Percentiles rank a stretch among this genome's conserved stretches.
Conservation (phyloP, 2,329 filamentous ascomycete species). For the Eutypella sp. region DNA sequence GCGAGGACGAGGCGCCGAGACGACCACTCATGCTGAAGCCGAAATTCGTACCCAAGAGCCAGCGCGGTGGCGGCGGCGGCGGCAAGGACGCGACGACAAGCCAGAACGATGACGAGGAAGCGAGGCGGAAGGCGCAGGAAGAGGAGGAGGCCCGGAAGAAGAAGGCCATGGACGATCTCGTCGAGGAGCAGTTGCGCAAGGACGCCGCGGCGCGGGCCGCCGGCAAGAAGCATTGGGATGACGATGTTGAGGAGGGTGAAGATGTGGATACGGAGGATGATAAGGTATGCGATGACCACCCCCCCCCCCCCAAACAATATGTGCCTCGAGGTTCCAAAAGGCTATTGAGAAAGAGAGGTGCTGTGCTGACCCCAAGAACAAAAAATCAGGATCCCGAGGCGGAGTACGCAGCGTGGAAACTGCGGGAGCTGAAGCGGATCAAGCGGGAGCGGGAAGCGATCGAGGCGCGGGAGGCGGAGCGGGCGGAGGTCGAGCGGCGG, state of each 20-base stretch:
- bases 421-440: conserved; percentile 84
- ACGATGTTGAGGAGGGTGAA: conserved; percentile 60
- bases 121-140: conserved; percentile 8
- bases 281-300: conserved; percentile 2
- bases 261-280: conserved; percentile 88
- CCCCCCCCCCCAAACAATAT: neutral
- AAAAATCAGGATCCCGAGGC: conserved; percentile 67
- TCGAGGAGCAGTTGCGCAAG: conserved; percentile 84
- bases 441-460: conserved; percentile 83
- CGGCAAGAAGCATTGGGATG: conserved; percentile 83
- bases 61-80: conserved; percentile 36
- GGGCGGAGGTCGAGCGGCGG: conserved; percentile 83
- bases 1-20: conserved; percentile 53
- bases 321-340: neutral
- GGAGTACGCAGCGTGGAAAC: conserved; percentile 88
- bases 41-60: conserved; percentile 58
- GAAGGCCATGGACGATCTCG: conserved; percentile 69
- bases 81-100: conserved; percentile 8
- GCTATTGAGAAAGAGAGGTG: no score
- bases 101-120: conserved; percentile 14
- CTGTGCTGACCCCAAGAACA: no score
- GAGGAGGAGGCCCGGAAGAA: conserved; percentile 53
- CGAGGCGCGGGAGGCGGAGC: conserved; percentile 76
- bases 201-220: conserved; percentile 70
- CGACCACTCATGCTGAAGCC: conserved; percentile 55